These are phyloP conservation scores for Amphicarpaea edgeworthii DNA, from an alignment of 306 rosid species.

Conservation along the genomic window DNA sequence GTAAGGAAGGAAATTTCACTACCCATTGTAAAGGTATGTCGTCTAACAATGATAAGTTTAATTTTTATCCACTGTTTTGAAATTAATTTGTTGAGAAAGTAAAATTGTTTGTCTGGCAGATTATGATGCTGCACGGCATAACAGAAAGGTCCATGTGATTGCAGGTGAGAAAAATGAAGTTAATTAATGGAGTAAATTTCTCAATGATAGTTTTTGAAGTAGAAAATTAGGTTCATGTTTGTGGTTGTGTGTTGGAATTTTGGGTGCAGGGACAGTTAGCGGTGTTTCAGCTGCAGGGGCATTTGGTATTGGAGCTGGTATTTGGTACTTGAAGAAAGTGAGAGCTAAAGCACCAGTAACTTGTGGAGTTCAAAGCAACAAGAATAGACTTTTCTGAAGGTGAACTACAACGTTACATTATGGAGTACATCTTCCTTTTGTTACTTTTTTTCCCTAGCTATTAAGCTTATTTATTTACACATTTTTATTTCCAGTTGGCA, in stretches of 20 bases:
- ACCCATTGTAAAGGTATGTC: slow-evolving; percentile 72
- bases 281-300: slow-evolving; percentile 80
- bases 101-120: slow-evolving; percentile 53
- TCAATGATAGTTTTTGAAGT: background rate
- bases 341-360: slow-evolving; percentile 82
- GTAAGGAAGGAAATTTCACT: slow-evolving; percentile 70
- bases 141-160: slow-evolving; percentile 57
- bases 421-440: slow-evolving; percentile 33
- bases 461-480: slow-evolving; percentile 28
- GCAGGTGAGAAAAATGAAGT: slow-evolving; percentile 60
- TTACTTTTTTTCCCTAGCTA: background rate
- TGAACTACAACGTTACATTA: background rate
- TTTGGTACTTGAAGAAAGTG: slow-evolving; percentile 80
- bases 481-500: slow-evolving; percentile 26
- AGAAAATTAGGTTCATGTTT: slow-evolving; percentile 21
- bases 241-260: slow-evolving; percentile 16
- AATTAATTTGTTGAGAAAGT: background rate
- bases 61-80: background rate
- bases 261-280: slow-evolving; percentile 69
- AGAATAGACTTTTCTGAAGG: slow-evolving; percentile 83
- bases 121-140: slow-evolving; percentile 50
- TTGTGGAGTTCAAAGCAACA: slow-evolving; percentile 94
- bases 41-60: background rate
- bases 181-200: background rate
- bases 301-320: slow-evolving; percentile 84